Percentiles rank a stretch among this genome's conserved stretches.
These are phyloP conservation scores for Quercus phellos DNA, from an alignment of 331 rosid genomes.

Conservation along the genomic window DNA sequence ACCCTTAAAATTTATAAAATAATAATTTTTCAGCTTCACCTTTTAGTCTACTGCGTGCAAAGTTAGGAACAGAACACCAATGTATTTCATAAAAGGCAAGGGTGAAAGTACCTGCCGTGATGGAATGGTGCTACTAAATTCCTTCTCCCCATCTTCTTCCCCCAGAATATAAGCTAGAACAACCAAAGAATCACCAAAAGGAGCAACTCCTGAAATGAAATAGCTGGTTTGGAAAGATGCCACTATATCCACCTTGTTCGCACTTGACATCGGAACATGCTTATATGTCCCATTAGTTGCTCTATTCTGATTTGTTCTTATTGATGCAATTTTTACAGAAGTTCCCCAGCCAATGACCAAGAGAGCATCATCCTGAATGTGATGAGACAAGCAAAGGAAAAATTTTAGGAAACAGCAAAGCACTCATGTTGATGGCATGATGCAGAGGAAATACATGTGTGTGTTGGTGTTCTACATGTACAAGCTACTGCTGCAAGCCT, in stretches of 20 bases:
- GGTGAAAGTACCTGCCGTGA: constrained; percentile 63
- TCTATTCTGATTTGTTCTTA: constrained; percentile 50
- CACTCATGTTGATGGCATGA: not conserved
- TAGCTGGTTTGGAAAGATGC: constrained; percentile 91
- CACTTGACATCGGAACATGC: constrained; percentile 55
- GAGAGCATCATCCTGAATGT: constrained; percentile 71
- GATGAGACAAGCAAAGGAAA: constrained; percentile 20
- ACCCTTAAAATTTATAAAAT: not conserved
- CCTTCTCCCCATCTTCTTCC: constrained; percentile 82
- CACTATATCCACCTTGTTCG: constrained; percentile 83
- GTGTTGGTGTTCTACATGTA: not conserved
- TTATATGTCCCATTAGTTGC: constrained; percentile 63
- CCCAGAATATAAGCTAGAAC: constrained; percentile 88
- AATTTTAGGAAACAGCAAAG: constrained; percentile 14
- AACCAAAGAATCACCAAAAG: constrained; percentile 91
- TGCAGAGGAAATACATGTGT: not conserved
- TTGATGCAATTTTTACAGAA: constrained; percentile 78
- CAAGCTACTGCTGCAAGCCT: constrained; percentile 12
- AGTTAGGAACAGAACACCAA: constrained; percentile 15
- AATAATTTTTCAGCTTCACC: not conserved
- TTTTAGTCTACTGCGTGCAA: constrained; percentile 3
- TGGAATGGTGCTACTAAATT: constrained; percentile 70
- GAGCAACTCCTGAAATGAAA: constrained; percentile 92
- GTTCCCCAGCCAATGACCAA: constrained; percentile 99
- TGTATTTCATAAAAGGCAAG: constrained; percentile 18